Evolutionary conservation across 208 protist genomes (phyloP).

Genomic region (Tritrichomonas musculus): DNA sequence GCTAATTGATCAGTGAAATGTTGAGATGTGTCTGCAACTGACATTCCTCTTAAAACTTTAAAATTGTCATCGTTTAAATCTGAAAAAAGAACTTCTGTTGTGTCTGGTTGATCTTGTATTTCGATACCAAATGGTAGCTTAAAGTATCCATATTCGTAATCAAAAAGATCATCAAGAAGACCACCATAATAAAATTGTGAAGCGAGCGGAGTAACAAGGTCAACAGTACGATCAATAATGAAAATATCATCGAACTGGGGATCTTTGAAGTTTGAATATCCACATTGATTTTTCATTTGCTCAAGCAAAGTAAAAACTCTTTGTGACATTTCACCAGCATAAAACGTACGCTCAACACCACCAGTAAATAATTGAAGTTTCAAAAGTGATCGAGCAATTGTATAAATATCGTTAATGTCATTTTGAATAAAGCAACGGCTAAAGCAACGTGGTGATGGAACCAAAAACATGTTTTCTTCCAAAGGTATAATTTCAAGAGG

Average conservation of each 20-base stretch:
- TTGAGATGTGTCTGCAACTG: not conserved
- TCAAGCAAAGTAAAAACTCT: not conserved
- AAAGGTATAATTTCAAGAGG: conserved; percentile 2
- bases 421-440: not conserved
- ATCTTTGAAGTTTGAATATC: not conserved
- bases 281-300: not conserved
- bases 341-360: not conserved
- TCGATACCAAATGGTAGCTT: not conserved
- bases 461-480: not conserved
- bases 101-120: too few relatives aligned
- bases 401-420: not conserved
- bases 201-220: not conserved
- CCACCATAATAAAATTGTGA: not conserved
- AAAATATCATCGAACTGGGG: not conserved
- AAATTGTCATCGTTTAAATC: not conserved
- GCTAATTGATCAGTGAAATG: not conserved
- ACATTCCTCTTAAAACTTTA: not conserved
- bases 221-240: not conserved
- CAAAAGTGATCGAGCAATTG: not conserved
- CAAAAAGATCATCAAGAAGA: not conserved
- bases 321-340: not conserved
- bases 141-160: not conserved
- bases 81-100: not conserved
- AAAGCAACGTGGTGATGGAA: not conserved
- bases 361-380: not conserved